phyloP scores from a whole-genome alignment of 768 basidiomycete genomes.

The Rhodotorula babjevae region DNA sequence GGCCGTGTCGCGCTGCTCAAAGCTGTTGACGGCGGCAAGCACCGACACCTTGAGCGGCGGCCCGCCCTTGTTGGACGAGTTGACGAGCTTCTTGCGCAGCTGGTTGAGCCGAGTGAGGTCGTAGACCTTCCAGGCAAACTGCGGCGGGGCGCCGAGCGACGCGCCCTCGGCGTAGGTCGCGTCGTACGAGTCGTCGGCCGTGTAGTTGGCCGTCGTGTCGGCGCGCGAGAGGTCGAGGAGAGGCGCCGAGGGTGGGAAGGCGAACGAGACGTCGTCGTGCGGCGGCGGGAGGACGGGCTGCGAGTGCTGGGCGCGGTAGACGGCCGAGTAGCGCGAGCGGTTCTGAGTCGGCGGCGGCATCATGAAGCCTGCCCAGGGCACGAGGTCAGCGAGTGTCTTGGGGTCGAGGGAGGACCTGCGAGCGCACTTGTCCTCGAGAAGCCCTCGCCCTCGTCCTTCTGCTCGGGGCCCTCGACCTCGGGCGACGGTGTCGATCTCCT shows the following conservation, averaged over 20 bases:
- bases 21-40: constrained; percentile 4
- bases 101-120: constrained; percentile 4
- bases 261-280: not conserved
- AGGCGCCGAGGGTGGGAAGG: not conserved
- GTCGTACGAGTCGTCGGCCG: not conserved
- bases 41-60: not conserved
- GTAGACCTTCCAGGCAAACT: not conserved
- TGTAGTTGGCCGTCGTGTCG: not conserved
- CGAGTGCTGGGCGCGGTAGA: not conserved
- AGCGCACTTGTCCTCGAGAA: not conserved
- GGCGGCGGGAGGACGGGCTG: no score
- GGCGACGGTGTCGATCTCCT: not conserved
- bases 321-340: not conserved
- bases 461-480: not conserved
- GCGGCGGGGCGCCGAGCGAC: constrained; percentile 18
- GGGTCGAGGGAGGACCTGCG: not conserved
- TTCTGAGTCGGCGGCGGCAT: constrained; percentile 17
- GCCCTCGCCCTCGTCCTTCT: not conserved
- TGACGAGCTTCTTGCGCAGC: not conserved
- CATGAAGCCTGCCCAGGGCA: not conserved
- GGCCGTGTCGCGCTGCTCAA: not conserved
- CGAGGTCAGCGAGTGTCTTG: no score
- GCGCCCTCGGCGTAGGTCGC: not conserved
- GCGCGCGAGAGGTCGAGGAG: not conserved
- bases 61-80: no score